phyloP scores from a whole-genome alignment of 2,329 filamentous ascomycete genomes.

The Fusarium sp. region DNA sequence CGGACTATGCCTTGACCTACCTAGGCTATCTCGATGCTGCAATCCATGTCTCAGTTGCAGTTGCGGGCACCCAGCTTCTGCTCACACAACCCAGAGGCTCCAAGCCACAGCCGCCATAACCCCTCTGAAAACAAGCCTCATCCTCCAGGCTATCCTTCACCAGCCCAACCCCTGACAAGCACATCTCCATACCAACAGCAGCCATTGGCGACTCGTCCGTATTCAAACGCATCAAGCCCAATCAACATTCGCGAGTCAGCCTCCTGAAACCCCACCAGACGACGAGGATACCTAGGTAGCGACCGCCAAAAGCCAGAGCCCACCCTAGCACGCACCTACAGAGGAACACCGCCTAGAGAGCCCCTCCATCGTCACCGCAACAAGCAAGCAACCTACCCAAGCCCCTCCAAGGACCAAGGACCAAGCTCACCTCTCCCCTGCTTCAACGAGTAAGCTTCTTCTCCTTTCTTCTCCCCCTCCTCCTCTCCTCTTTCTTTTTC shows the following conservation, averaged over 20 bases:
- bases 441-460: conserved; percentile 38
- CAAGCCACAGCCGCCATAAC: conserved; percentile 22
- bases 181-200: conserved; percentile 21
- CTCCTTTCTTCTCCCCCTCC: conserved; percentile 21
- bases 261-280: conserved; percentile 13
- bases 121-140: conserved; percentile 30
- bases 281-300: background rate
- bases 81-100: conserved; percentile 10
- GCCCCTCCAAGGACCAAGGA: conserved; percentile 37
- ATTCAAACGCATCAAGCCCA: conserved; percentile 10
- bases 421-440: conserved; percentile 40
- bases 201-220: conserved; percentile 21
- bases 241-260: background rate
- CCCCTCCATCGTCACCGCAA: conserved; percentile 52
- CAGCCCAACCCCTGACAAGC: conserved; percentile 29
- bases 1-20: background rate
- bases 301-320: conserved; percentile 16
- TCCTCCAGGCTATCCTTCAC: conserved; percentile 1
- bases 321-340: background rate
- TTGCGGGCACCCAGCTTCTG: background rate
- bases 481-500: conserved; percentile 10
- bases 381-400: conserved; percentile 23
- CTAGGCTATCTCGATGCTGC: background rate
- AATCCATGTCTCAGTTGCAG: background rate
- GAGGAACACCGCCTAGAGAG: conserved; percentile 40